A percentile compares a stretch with the other conserved stretches of the same genome.
These are phyloP conservation scores for Sarocladium strictum DNA, from an alignment of 2,329 filamentous ascomycete genomes.

Conservation along the genomic window DNA sequence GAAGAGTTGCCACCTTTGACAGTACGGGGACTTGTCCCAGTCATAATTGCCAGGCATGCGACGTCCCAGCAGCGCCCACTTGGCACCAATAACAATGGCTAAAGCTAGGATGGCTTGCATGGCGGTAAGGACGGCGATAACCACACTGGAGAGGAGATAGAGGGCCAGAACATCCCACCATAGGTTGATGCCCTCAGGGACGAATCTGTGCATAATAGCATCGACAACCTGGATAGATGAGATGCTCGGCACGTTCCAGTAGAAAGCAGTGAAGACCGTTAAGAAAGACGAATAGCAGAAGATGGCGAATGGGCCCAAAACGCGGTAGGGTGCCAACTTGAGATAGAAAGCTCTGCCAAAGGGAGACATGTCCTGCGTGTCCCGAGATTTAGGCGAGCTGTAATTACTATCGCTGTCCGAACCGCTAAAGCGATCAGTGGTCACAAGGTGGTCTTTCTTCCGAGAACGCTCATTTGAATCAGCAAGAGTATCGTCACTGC, in stretches of 20 bases:
- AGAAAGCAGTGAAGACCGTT: conserved; percentile 39
- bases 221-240: conserved; percentile 41
- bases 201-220: conserved; percentile 20
- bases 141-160: conserved; percentile 31
- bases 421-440: conserved; percentile 5
- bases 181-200: conserved; percentile 17
- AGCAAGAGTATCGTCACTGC: conserved; percentile 21
- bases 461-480: conserved; percentile 10
- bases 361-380: conserved; percentile 27
- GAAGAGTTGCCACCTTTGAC: conserved; percentile 52
- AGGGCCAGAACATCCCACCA: conserved; percentile 30
- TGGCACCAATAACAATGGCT: conserved; percentile 35
- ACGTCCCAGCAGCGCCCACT: conserved; percentile 47
- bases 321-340: conserved; percentile 41
- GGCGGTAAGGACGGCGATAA: conserved; percentile 36
- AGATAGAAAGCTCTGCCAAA: conserved; percentile 53
- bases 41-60: conserved; percentile 47
- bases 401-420: conserved; percentile 17
- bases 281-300: conserved; percentile 43
- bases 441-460: conserved; percentile 9
- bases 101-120: conserved; percentile 37
- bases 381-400: background rate
- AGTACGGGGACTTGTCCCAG: conserved; percentile 52
- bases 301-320: conserved; percentile 40
- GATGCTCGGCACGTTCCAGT: conserved; percentile 45